Evolutionary conservation across 1,284 basidiomycete species (phyloP), one percentile per base, ranked within the genome.

Genomic region (Hemileia vastatrix): DNA sequence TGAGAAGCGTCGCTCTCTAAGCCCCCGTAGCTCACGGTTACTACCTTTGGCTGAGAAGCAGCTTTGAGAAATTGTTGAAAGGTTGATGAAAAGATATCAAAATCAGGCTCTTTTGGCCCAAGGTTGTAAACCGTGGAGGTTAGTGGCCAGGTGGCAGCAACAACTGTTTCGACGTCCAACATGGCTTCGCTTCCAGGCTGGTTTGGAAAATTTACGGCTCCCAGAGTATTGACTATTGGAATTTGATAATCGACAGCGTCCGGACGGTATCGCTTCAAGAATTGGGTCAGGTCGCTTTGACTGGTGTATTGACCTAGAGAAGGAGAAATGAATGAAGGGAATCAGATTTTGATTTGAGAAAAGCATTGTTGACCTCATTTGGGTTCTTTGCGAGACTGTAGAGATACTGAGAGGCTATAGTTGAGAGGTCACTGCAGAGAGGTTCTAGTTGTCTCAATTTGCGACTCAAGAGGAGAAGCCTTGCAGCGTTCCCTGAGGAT

Each of bases 1-100:
- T 62, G n/a, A n/a, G 65, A 54, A 32, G 51, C 15, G 18, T 23
- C 13, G 15, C 11, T 43, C 43, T 66, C 65, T 48, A 54, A 49
- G 4, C 27, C 11, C 11, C 54, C 65, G 57, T 66, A 66, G 36
- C 44, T 49, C 31, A 64, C 53, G 0, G 64, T 51, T 44, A 57
- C 44, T 27, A 27, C 27, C 27, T 27, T 27, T 27, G 27, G 27
- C 27, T 27, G 27, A 27, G 27, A 27, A 27, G 27, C 27, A 27
- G 27, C 44, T 44, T 56, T 56, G 54, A 56, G 54, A 48, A 40
- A 56, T 44, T 56, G 49, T 48, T 56, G 54, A 6, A 48, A 23
- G 15, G 32, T 21, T 4, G 31, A 31, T 23, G 45, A 47, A 48
- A 56, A 56, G 33, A 56, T 21, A 21, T 56, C 54, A 24, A 44